phyloP scores from a whole-genome alignment of 2,329 filamentous ascomycete species.

The Fusarium zealandicum region DNA sequence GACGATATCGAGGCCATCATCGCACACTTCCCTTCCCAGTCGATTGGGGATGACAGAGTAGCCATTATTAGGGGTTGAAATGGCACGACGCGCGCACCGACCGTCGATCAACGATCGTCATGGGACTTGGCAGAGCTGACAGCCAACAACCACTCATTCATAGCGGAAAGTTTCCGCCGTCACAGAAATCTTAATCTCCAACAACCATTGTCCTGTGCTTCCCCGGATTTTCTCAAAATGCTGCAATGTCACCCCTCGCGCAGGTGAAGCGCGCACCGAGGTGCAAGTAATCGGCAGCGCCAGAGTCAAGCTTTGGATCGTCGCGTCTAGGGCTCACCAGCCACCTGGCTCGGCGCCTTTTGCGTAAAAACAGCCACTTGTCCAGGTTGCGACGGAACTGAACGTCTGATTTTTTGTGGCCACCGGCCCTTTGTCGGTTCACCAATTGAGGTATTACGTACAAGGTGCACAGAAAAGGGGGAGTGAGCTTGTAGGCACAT shows the following conservation, averaged over 20 bases:
- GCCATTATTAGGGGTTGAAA: slow-evolving; percentile 1
- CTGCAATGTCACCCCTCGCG: slow-evolving; percentile 31
- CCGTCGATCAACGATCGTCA: slow-evolving; percentile 28
- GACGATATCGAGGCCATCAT: neutral
- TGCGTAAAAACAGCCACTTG: too few relatives aligned
- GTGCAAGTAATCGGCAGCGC: slow-evolving; percentile 27
- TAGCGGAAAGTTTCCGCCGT: slow-evolving; percentile 32
- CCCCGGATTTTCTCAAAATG: slow-evolving; percentile 34
- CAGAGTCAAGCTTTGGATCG: slow-evolving; percentile 30
- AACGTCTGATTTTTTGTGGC: slow-evolving; percentile 4
- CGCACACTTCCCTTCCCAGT: slow-evolving; percentile 9
- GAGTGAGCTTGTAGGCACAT: slow-evolving; percentile 20
- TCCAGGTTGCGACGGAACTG: too few relatives aligned
- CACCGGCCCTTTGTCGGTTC: slow-evolving; percentile 28
- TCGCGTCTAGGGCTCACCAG: slow-evolving; percentile 19
- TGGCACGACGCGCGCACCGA: slow-evolving; percentile 21
- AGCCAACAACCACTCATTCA: too few relatives aligned
- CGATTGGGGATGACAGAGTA: slow-evolving; percentile 4
- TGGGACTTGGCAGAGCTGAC: neutral
- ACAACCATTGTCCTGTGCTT: slow-evolving; percentile 12
- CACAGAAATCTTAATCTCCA: slow-evolving; percentile 5
- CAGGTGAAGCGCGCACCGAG: slow-evolving; percentile 24
- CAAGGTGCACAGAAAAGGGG: slow-evolving; percentile 17
- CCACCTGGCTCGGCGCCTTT: slow-evolving; percentile 23
- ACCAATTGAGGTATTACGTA: slow-evolving; percentile 24